Base-by-base conservation (phyloP, 202 grass and related monocot species). In the Zoysia matrella region DNA sequence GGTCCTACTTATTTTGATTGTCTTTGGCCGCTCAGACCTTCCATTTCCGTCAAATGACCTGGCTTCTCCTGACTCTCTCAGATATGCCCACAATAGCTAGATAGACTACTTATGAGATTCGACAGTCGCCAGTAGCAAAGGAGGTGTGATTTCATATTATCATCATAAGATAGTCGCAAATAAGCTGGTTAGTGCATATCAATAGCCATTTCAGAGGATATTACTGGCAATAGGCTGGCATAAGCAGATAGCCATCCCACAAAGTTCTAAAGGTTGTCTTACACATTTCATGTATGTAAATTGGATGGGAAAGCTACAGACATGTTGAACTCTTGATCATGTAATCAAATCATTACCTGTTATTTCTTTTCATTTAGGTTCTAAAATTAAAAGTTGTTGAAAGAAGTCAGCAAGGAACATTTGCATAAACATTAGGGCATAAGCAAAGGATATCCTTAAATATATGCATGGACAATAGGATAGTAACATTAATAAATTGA, bases 291-390 rank as follows among this genome's bases (percentile, higher is more conserved):
- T 65, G 48, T 46, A 41, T 72, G 78, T 47, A 47, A 64, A 18
- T 64, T 55, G 44, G 56, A 77, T 53, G 46, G 56, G 36, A 36
- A 69, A 69, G 6, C 9, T 15, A n/a, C 12, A 11, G 42, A 13
- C 13, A 10, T 22, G 22, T 22, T 22, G 22, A 22, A 22, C 22
- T 22, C 22, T 22, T 22, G 22, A 22, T 22, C 22, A 22, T 22
- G 22, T 22, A 22, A 22, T 68, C 12, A 58, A 41, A 67, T 10
- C 8, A 67, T 2, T 51, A 54, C 30, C 22, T 22, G 57, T 60
- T 60, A 60, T 50, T 42, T 83, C 40, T 76, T 58, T 69, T 12
- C 13, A 43, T 54, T 69, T 43, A 69, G 2, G 45, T 39, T 67
- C 18, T 50, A 60, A 76, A 56, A 58, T 22, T 22, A 22, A 22